Base-by-base conservation (phyloP, 176 grass and related monocot genomes). In the Metroxylon sagu region DNA sequence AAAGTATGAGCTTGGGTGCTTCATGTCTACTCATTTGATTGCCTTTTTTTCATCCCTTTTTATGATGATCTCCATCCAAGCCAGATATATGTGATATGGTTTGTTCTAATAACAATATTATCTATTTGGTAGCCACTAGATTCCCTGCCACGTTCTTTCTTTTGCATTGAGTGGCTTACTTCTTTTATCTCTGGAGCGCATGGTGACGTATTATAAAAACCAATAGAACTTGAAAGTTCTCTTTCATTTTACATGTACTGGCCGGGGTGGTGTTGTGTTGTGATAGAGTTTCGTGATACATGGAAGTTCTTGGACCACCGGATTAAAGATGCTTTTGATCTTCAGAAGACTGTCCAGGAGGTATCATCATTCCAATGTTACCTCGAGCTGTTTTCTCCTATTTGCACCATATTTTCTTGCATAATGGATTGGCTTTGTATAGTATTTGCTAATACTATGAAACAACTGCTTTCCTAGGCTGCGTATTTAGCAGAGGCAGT, bases 311-410 rank as follows among this genome's bases (percentile, higher is more conserved):
- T 89, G 63, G 76, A 75, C 25, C 70, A 64, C 16, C 68, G 84
- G 31, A 74, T 92, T 12, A 98, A 83, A 77, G 88, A 89, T 59
- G 75, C 88, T 71, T 60, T 98, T 29, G 88, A 92, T 56, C 79
- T 98, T 57, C 73, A 85, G 67, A 98, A 98, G 66, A 81, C 93
- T 30, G 56, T 89, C 61, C 79, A 92, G 61, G 88, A 98, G 88
- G 93, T 98, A 92, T 1, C 16, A 50, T 14, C 25, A 17, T 31
- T 16, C 1, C 26, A 14, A 7, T 17, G 59, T 71, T 30, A 56
- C 31, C 28, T 18, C 35, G 8, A 12, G 1, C 35, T 1, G 8
- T 43, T 29, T 43, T 43, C 25, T 19, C 16, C 26, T 28, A 25
- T 35, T 35, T 31, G 53, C 62, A 73, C 4, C 43, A 56, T 76